Base-by-base conservation (phyloP, 2,329 filamentous ascomycete species). In the Cladophialophora immunda region DNA sequence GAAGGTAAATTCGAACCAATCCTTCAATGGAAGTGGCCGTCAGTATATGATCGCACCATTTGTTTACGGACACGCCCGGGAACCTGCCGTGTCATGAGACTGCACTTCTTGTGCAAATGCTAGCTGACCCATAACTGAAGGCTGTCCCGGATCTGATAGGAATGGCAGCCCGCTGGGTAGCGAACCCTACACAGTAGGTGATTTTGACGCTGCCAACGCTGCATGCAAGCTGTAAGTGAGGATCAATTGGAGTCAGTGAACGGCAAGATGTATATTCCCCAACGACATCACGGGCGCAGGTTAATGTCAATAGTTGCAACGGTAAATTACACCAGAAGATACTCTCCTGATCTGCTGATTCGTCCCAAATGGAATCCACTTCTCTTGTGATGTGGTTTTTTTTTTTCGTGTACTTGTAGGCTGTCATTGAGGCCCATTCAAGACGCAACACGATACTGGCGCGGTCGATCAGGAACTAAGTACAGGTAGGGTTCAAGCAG, bases 391-490 rank as follows among this genome's bases (percentile, higher is more conserved):
- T 1, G 19, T 11, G 5, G 45, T 13, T 3, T 22, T 25, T 25
- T n/a, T n/a, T n/a, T n/a, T n/a, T n/a, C n/a, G n/a, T n/a, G n/a
- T n/a, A n/a, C n/a, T n/a, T n/a, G n/a, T n/a, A 15, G n/a, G 7
- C 45, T 2, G 45, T 50, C 19, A 25, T 27, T 50, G 19, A 50
- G 22, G 45, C 22, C 19, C 41, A 22, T 22, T 22, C 8, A 2
- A 22, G 7, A 22, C 0, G 41, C 9, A 50, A 50, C 45, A 50
- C 45, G 22, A 50, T 9, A 25, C 9, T 25, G 45, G 11, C 6
- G 54, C 54, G 38, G 62, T 58, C 62, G 62, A 64, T 64, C 62
- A 64, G 54, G 55, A 58, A 64, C 62, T n/a, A 13, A n/a, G 52
- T 36, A 50, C 19, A 27, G 6, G 22, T 19, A 50, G 45, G 15